phyloP scores from a whole-genome alignment of 2,329 filamentous ascomycete genomes.

The Mollisia scopiformis region DNA sequence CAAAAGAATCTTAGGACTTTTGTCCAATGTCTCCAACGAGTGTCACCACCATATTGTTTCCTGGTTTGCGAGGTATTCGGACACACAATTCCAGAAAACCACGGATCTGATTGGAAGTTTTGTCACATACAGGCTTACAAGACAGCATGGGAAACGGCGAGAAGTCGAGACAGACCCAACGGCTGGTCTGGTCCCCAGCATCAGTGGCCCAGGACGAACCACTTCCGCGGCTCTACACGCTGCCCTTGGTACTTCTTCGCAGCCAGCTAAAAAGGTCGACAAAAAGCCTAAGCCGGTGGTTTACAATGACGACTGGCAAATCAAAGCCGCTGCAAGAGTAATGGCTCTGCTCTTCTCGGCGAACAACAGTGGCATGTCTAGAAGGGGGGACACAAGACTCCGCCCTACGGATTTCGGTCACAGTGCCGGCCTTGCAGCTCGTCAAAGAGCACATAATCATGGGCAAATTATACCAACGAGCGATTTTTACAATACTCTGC shows the following conservation, averaged over 20 bases:
- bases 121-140: conserved; percentile 76
- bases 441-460: conserved; percentile 48
- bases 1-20: conserved; percentile 79
- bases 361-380: conserved; percentile 60
- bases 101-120: conserved; percentile 81
- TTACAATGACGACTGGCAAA: conserved; percentile 88
- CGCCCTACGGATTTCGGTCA: conserved; percentile 39
- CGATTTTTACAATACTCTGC: conserved; percentile 84
- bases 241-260: conserved; percentile 62
- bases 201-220: conserved; percentile 64
- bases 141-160: conserved; percentile 69
- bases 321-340: conserved; percentile 77
- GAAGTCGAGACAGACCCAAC: conserved; percentile 62
- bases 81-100: conserved; percentile 67
- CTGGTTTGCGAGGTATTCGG: conserved; percentile 76
- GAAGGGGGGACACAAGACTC: conserved; percentile 40
- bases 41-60: conserved; percentile 77
- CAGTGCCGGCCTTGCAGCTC: conserved; percentile 43
- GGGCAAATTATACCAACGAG: conserved; percentile 77
- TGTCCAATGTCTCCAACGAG: conserved; percentile 74
- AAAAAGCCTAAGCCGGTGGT: conserved; percentile 58
- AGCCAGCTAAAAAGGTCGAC: conserved; percentile 55
- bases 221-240: conserved; percentile 73
- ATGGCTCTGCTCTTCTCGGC: conserved; percentile 82
- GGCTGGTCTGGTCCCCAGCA: conserved; percentile 72